These are phyloP conservation scores for Mycena chlorophos DNA, from an alignment of 768 basidiomycete genomes.

Conservation along the genomic window DNA sequence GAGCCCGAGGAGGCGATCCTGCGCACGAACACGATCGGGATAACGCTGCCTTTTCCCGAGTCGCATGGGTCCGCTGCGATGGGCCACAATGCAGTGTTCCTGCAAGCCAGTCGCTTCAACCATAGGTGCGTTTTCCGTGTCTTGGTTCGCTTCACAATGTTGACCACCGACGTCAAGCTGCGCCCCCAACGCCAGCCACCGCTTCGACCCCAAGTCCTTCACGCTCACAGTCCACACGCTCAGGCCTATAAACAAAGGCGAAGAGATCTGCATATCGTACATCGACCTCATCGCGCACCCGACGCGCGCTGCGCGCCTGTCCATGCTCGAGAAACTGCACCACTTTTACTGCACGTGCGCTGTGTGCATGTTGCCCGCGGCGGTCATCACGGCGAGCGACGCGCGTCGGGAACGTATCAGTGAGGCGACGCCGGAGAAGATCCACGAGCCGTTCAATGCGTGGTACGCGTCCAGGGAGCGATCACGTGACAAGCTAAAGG, in stretches of 20 bases:
- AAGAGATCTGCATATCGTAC: slow-evolving; percentile 16
- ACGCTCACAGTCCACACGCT: slow-evolving; percentile 13
- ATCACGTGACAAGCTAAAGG: slow-evolving; percentile 1
- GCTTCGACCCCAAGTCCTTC: slow-evolving; percentile 19
- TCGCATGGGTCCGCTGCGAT: slow-evolving; percentile 5
- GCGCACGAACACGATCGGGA: slow-evolving; percentile 12
- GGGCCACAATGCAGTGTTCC: slow-evolving; percentile 18
- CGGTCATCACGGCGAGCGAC: slow-evolving; percentile 9
- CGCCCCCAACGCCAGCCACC: slow-evolving; percentile 15
- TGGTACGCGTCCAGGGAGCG: slow-evolving; percentile 10
- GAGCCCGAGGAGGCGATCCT: slow-evolving; percentile 15
- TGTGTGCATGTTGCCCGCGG: slow-evolving; percentile 2
- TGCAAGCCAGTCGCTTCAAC: slow-evolving; percentile 16
- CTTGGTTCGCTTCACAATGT: background rate
- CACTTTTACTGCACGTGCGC: slow-evolving; percentile 17
- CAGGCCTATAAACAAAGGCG: slow-evolving; percentile 17
- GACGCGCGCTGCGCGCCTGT: slow-evolving; percentile 12
- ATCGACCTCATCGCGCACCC: slow-evolving; percentile 7
- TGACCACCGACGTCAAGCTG: slow-evolving; percentile 6
- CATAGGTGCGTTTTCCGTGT: slow-evolving; percentile 11
- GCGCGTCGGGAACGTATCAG: slow-evolving; percentile 7
- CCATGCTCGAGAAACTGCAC: background rate
- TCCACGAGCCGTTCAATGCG: slow-evolving; percentile 5
- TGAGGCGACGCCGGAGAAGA: background rate
- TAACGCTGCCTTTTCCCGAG: slow-evolving; percentile 6